Conservation (phyloP, 2,329 filamentous ascomycete species). For the Fusarium sororula region DNA sequence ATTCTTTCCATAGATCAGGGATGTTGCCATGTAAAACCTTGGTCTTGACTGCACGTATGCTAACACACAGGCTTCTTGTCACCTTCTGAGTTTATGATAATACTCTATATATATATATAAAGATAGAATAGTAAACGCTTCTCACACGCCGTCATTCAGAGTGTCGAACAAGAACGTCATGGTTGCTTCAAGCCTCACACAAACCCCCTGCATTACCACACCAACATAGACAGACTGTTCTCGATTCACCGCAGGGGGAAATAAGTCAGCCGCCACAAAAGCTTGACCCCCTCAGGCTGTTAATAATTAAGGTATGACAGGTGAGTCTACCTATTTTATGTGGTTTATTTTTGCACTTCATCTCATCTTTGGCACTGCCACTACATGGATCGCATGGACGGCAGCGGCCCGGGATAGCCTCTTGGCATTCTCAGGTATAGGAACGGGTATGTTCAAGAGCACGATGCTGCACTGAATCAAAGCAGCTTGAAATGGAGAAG, state of each 20-base stretch:
- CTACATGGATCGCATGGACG: conserved; percentile 21
- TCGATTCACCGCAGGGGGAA: not conserved
- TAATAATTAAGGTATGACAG: not conserved
- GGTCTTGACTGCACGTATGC: not conserved
- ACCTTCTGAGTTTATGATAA: too few relatives aligned
- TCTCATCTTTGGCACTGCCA: conserved; percentile 24
- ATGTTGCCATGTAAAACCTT: not conserved
- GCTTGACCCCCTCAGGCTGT: not conserved
- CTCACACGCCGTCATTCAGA: not conserved
- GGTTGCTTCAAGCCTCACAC: not conserved
- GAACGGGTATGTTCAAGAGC: not conserved
- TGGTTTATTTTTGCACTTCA: not conserved
- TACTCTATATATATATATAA: not conserved
- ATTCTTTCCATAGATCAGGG: not conserved
- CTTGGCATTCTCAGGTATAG: conserved; percentile 13
- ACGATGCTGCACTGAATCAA: not conserved
- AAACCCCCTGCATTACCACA: not conserved
- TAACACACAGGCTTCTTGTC: not conserved
- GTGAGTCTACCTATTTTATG: not conserved
- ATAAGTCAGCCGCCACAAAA: conserved; percentile 6
- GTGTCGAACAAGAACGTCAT: not conserved
- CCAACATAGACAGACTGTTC: not conserved
- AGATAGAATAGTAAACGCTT: not conserved
- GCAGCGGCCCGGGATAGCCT: conserved; percentile 29
- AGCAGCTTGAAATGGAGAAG: not conserved